Evolutionary conservation across 371 early-diverging fungal species (phyloP).

Genomic region (Capillidium heterosporum): DNA sequence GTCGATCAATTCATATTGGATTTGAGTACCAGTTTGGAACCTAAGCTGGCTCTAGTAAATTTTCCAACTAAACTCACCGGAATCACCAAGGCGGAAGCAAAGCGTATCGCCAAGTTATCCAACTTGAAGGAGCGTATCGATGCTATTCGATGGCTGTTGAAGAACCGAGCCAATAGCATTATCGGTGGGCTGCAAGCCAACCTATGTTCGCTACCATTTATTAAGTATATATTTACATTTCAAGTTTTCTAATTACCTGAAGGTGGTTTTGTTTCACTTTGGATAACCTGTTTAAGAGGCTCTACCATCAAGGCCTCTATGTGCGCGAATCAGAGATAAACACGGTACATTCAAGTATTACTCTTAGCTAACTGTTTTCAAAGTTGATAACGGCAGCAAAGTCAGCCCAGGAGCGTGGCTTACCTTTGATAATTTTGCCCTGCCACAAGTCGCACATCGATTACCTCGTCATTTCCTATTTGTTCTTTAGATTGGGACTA

Average conservation of each 20-base stretch:
- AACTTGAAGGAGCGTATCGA: constrained; percentile 17
- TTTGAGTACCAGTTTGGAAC: too few relatives aligned
- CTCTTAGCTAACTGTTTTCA: too few relatives aligned
- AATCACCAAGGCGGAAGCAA: too few relatives aligned
- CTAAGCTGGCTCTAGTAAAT: too few relatives aligned
- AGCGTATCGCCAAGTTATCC: constrained; percentile 11
- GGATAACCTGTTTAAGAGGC: constrained; percentile 52
- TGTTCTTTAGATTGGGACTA: constrained; percentile 63
- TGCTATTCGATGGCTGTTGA: constrained; percentile 24
- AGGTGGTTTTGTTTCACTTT: constrained; percentile 52
- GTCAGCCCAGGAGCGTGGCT: constrained; percentile 39
- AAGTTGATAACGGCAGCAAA: too few relatives aligned
- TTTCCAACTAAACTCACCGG: too few relatives aligned
- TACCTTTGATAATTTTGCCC: constrained; percentile 63
- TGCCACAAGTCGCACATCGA: constrained; percentile 83
- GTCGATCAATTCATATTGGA: too few relatives aligned
- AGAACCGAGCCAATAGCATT: constrained; percentile 33
- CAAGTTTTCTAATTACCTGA: too few relatives aligned
- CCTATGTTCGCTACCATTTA: constrained; percentile 36
- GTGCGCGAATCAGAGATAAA: constrained; percentile 64
- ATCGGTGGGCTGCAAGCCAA: constrained; percentile 46
- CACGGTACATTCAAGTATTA: too few relatives aligned
- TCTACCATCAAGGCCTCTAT: constrained; percentile 72
- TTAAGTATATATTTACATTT: too few relatives aligned
- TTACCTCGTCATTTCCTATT: constrained; percentile 68